Base-by-base conservation (phyloP, 768 basidiomycete genomes). In the Favolaschia claudopus region DNA sequence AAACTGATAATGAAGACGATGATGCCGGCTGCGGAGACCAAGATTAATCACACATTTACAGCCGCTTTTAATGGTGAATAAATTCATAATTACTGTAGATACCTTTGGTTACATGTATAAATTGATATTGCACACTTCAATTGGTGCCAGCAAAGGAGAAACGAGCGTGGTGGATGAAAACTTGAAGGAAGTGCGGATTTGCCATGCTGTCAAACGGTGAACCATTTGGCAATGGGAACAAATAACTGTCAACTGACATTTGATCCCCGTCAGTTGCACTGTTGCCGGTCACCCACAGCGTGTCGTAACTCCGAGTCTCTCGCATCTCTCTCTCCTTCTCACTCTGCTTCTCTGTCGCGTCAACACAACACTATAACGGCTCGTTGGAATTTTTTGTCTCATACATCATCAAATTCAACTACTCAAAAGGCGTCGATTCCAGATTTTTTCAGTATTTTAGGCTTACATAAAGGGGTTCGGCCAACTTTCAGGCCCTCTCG, bases 211-310 rank as follows among this genome's bases (percentile, higher is more conserved):
- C 43, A 13, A 33, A n/a, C n/a, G n/a, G n/a, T n/a, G n/a, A n/a
- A 5, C 7, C 6, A 20, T 33, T 32, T 32, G 31, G 46, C 46
- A 20, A n/a, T 29, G 28, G 20, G 12, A n/a, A 5, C 40, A 43
- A 42, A 53, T 24, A 53, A 24, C 22, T 25, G 27, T 40, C 40
- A 53, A 42, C 14, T 12, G 51, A 53, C 51, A 53, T 43, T 53
- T 38, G 19, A 39, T 34, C 36, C 12, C 38, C 22, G 39, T 15
- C 29, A 20, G 22, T 53, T 53, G 51, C 51, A n/a, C n/a, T n/a
- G n/a, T n/a, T n/a, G n/a, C n/a, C n/a, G n/a, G n/a, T n/a, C n/a
- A n/a, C n/a, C n/a, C n/a, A n/a, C n/a, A n/a, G n/a, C n/a, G n/a
- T n/a, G n/a, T n/a, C n/a, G n/a, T n/a, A n/a, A n/a, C n/a, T n/a